phyloP scores from a whole-genome alignment of 2,329 filamentous ascomycete genomes.

The Ophiocordyceps camponoti-leonardi region DNA sequence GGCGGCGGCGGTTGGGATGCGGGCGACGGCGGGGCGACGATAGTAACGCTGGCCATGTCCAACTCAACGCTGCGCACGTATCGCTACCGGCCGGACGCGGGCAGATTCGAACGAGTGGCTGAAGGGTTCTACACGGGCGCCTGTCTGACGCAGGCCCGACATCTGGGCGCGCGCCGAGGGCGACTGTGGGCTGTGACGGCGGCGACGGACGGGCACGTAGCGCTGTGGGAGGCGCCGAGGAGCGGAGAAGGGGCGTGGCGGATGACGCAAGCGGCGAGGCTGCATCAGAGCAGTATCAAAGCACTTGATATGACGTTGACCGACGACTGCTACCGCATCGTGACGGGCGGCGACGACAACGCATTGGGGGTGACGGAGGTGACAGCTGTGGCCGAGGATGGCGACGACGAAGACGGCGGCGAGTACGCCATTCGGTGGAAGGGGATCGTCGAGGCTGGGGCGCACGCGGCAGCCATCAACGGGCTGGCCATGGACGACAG shows the following conservation, averaged over 20 bases:
- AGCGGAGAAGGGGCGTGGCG: background rate
- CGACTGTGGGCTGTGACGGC: slow-evolving; percentile 40
- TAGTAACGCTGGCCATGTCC: slow-evolving; percentile 59
- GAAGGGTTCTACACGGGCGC: slow-evolving; percentile 48
- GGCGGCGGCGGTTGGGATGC: slow-evolving; percentile 26
- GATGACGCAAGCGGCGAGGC: slow-evolving; percentile 17
- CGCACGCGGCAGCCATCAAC: slow-evolving; percentile 59
- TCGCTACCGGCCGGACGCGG: slow-evolving; percentile 20
- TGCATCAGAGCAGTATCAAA: slow-evolving; percentile 78
- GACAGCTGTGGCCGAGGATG: slow-evolving; percentile 2
- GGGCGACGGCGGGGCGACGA: slow-evolving; percentile 1
- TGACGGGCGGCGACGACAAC: slow-evolving; percentile 82
- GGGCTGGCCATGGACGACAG: slow-evolving; percentile 15
- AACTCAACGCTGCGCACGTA: slow-evolving; percentile 62
- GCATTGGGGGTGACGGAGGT: slow-evolving; percentile 42
- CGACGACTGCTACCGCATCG: slow-evolving; percentile 27
- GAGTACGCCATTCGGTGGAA: slow-evolving; percentile 9
- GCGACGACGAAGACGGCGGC: slow-evolving; percentile 1
- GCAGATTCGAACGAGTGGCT: slow-evolving; percentile 30
- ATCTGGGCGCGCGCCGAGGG: slow-evolving; percentile 16
- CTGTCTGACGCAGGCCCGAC: slow-evolving; percentile 53
- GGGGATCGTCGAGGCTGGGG: slow-evolving; percentile 19
- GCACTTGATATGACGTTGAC: slow-evolving; percentile 27
- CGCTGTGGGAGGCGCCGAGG: slow-evolving; percentile 12
- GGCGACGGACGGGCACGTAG: slow-evolving; percentile 65